Percentiles rank a stretch among this genome's conserved stretches.
Conservation (phyloP, 495 filamentous ascomycete genomes). For the Aspergillus leporis region DNA sequence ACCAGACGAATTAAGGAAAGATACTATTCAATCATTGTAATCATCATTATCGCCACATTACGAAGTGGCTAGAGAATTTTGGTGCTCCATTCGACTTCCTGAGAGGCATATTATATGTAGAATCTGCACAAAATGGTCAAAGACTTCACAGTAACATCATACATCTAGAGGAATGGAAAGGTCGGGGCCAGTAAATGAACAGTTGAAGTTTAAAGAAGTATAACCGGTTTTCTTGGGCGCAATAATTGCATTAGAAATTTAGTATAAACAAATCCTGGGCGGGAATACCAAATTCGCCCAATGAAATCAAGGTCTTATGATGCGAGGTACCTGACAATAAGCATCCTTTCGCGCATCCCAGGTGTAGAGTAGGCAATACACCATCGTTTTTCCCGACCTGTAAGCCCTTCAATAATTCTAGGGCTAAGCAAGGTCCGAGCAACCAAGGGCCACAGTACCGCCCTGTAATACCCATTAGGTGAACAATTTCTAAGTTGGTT, state of each 20-base stretch:
- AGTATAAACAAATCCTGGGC: not conserved
- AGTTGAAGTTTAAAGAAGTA: not conserved
- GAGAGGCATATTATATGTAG: no score
- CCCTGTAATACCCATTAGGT: conserved; percentile 16
- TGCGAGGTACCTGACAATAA: not conserved
- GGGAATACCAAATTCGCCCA: not conserved
- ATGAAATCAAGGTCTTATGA: not conserved
- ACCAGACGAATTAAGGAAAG: no score
- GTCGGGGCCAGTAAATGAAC: not conserved
- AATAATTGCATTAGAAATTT: not conserved
- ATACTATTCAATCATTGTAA: no score
- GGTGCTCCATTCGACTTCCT: no score
- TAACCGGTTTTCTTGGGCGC: not conserved
- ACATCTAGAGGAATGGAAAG: not conserved
- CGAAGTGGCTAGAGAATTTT: no score
- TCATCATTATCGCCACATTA: no score
- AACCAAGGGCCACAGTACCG: conserved; percentile 30
- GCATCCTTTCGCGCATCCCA: not conserved
- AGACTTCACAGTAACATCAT: no score
- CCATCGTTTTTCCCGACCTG: no score
- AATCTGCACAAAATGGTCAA: no score
- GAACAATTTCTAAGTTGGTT: not conserved
- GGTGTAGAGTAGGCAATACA: not conserved
- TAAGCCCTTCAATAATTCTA: not conserved
- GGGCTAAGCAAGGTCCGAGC: no score